Conservation (phyloP, 495 filamentous ascomycete genomes). For the Ramalina peruviana region DNA sequence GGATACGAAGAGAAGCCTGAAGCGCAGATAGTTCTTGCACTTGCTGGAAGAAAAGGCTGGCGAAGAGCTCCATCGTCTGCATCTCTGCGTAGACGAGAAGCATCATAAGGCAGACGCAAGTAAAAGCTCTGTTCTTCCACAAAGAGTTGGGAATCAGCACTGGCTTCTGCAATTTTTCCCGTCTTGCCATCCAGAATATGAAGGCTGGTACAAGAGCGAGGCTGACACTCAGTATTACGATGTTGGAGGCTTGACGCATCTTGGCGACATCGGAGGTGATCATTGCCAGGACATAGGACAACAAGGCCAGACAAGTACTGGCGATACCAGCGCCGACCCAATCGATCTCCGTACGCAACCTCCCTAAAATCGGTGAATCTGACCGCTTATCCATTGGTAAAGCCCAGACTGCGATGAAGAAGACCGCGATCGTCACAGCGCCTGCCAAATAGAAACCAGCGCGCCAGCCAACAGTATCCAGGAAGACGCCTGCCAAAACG, state of each 20-base stretch:
- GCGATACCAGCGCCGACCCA: conserved; percentile 34
- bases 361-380: not conserved
- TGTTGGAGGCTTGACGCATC: conserved; percentile 25
- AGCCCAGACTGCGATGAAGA: conserved; percentile 21
- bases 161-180: conserved; percentile 25
- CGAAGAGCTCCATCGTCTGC: conserved; percentile 37
- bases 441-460: conserved; percentile 35
- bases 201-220: conserved; percentile 30
- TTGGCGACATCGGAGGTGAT: conserved; percentile 24
- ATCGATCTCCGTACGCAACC: conserved; percentile 29
- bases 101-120: conserved; percentile 36
- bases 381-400: conserved; percentile 17
- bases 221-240: conserved; percentile 26
- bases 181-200: conserved; percentile 30
- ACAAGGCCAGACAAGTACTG: conserved; percentile 28
- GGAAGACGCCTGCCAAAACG: conserved; percentile 38
- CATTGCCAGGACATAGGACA: conserved; percentile 32
- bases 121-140: conserved; percentile 37
- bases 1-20: conserved; percentile 35
- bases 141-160: conserved; percentile 42
- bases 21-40: conserved; percentile 28
- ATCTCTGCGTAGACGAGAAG: conserved; percentile 32
- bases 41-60: conserved; percentile 32
- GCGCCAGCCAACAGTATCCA: conserved; percentile 33
- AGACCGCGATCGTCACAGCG: conserved; percentile 21